Evolutionary conservation across 1,284 basidiomycete genomes (phyloP).

Genomic region (Moniliella sp.): DNA sequence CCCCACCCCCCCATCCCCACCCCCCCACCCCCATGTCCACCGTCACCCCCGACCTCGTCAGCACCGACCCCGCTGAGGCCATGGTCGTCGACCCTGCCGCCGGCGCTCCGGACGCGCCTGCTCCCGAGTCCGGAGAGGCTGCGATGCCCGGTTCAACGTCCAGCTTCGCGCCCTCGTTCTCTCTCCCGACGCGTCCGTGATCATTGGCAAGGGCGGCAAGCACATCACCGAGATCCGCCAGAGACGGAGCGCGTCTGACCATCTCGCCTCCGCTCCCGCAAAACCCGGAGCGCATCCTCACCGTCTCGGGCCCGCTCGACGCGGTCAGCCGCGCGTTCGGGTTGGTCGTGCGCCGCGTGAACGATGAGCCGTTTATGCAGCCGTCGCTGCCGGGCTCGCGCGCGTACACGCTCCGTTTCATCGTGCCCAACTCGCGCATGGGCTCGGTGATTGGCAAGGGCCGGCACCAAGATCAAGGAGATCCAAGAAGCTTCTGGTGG

Average conservation of each 20-base stretch:
- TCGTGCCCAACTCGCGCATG: constrained; percentile 98
- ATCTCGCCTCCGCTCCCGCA: constrained; percentile 38
- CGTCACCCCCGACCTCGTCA: too few relatives aligned
- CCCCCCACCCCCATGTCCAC: too few relatives aligned
- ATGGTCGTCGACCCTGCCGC: too few relatives aligned
- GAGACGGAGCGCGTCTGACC: constrained; percentile 57
- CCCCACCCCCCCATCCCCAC: too few relatives aligned
- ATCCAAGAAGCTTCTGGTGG: constrained; percentile 96
- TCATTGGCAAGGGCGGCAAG: constrained; percentile 84
- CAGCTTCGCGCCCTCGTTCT: constrained; percentile 60
- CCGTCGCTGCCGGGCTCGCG: constrained; percentile 89
- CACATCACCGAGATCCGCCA: constrained; percentile 97
- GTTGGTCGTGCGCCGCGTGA: constrained; percentile 89
- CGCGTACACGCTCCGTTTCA: constrained; percentile 85
- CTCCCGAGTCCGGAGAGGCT: too few relatives aligned
- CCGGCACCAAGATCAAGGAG: constrained; percentile 93
- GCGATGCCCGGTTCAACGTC: too few relatives aligned
- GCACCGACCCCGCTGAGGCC: too few relatives aligned
- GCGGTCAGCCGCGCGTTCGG: constrained; percentile 95
- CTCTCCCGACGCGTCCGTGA: constrained; percentile 94
- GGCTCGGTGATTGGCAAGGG: constrained; percentile 94
- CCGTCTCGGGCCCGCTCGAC: constrained; percentile 85
- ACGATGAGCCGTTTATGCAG: constrained; percentile 92
- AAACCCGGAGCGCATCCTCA: constrained; percentile 90
- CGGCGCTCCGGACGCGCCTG: too few relatives aligned